Percentiles rank a stretch among this genome's conserved stretches.
These are phyloP conservation scores for Pythium aphanidermatum DNA, from an alignment of 352 stramenopile genomes.

Conservation along the genomic window DNA sequence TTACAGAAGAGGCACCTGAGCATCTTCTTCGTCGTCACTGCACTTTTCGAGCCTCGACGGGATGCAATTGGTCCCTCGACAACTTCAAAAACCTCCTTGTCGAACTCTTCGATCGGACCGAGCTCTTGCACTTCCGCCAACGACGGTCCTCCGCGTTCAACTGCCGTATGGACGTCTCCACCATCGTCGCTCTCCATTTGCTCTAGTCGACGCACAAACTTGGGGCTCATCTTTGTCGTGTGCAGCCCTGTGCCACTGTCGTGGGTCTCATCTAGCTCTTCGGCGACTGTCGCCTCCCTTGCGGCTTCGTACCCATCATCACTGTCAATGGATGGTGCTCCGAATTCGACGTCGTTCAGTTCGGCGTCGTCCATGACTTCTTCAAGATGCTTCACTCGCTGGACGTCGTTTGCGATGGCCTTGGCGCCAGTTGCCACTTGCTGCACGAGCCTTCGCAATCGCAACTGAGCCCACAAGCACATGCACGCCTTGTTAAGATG, in stretches of 20 bases:
- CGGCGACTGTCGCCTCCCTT: too few relatives aligned
- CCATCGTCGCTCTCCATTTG: background rate
- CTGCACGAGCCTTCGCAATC: too few relatives aligned
- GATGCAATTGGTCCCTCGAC: background rate
- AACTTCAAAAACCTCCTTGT: conserved; percentile 10
- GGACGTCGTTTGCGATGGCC: too few relatives aligned
- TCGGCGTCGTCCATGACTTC: too few relatives aligned
- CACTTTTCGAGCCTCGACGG: background rate
- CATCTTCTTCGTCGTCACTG: conserved; percentile 7
- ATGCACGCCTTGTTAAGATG: too few relatives aligned
- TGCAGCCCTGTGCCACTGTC: background rate
- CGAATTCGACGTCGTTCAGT: conserved; percentile 3
- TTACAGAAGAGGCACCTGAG: conserved; percentile 18
- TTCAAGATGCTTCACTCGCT: too few relatives aligned
- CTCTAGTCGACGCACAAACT: background rate
- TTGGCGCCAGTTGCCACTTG: too few relatives aligned
- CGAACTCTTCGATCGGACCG: conserved; percentile 17
- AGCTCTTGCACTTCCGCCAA: conserved; percentile 5
- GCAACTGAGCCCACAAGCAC: too few relatives aligned
- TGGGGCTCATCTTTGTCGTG: background rate
- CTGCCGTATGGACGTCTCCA: background rate
- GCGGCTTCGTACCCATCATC: background rate
- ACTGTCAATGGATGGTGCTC: background rate
- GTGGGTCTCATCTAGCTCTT: background rate
- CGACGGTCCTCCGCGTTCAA: background rate